These are phyloP conservation scores for Thermomyces lanuginosus DNA, from an alignment of 2,329 filamentous ascomycete genomes.

Conservation along the genomic window DNA sequence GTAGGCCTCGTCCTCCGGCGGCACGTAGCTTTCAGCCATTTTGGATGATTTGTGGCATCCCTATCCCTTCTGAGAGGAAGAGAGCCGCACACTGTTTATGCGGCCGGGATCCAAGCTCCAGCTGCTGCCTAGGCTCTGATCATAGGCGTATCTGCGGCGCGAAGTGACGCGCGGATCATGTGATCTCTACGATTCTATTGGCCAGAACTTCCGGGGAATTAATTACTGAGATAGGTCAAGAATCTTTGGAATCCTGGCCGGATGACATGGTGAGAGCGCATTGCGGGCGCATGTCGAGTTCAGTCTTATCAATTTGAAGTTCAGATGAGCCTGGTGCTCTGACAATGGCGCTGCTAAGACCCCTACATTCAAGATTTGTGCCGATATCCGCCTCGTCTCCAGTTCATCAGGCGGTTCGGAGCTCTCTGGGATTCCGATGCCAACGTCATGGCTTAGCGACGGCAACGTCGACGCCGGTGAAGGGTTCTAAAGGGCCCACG, in stretches of 20 bases:
- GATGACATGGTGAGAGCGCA: too few species aligned
- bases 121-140: slow-evolving; percentile 13
- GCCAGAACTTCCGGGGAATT: too few species aligned
- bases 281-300: too few species aligned
- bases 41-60: slow-evolving; percentile 4
- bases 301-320: too few species aligned
- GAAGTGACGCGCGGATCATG: slow-evolving; percentile 21
- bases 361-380: too few species aligned
- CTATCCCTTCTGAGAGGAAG: slow-evolving; percentile 1
- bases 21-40: slow-evolving; percentile 23
- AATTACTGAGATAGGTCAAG: too few species aligned
- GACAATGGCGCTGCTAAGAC: slow-evolving; percentile 29
- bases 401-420: slow-evolving; percentile 10
- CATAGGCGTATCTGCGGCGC: slow-evolving; percentile 17
- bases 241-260: too few species aligned
- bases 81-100: neutral
- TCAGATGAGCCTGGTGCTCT: too few species aligned
- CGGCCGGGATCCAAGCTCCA: neutral
- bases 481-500: slow-evolving; percentile 61
- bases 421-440: slow-evolving; percentile 10
- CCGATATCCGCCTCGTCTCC: too few species aligned
- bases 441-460: slow-evolving; percentile 36
- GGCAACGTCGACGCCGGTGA: slow-evolving; percentile 54
- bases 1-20: slow-evolving; percentile 23
- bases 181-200: too few species aligned